Base-by-base conservation (phyloP, 1,284 basidiomycete genomes). In the Ustilago crameri region DNA sequence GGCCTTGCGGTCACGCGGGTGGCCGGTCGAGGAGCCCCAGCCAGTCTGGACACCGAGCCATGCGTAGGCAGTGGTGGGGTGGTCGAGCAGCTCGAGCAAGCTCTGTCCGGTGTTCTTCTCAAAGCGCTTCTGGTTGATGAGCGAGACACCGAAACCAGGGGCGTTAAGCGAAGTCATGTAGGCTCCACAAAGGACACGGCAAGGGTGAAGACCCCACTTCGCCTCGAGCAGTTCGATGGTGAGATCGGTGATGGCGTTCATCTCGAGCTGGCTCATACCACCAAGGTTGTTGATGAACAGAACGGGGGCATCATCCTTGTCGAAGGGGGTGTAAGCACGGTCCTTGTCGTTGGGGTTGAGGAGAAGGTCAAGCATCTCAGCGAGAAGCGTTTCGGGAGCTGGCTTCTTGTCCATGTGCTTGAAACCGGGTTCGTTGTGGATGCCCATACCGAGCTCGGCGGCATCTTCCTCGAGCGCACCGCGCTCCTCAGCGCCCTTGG, bases 371-470 rank as follows among this genome's bases (percentile, higher is more conserved):
- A 83, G 71, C 80, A 81, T 81, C 59, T 80, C 77, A 35, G 52
- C 58, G 20, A 81, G 51, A 15, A 82, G 67, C 7, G 61, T 70
- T 27, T 75, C 69, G 15, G 78, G 64, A 18, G 57, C 60, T 20
- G 81, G 81, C 66, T 74, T 78, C 55, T 78, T 42, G 44, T 80
- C 79, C 54, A 81, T 67, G 63, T 78, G 84, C 69, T 80, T 77
- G 37, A 86, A 87, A n/a, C 88, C 88, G 23, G 87, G 85, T 69
- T 88, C 88, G 67, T 88, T 88, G 79, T 88, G 87, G 52, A 89
- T 83, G 12, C 88, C 88, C 54, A 88, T 82, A 1, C 88, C 87
- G 30, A 89, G 80, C 74, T 88, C 88, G 53, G 85, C 86, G 35
- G 85, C 84, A 3, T 80, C 81, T 4, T 80, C 79, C 9, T 65